phyloP scores from a whole-genome alignment of 345 rosid genomes.

The Eucalyptus pauciflora region DNA sequence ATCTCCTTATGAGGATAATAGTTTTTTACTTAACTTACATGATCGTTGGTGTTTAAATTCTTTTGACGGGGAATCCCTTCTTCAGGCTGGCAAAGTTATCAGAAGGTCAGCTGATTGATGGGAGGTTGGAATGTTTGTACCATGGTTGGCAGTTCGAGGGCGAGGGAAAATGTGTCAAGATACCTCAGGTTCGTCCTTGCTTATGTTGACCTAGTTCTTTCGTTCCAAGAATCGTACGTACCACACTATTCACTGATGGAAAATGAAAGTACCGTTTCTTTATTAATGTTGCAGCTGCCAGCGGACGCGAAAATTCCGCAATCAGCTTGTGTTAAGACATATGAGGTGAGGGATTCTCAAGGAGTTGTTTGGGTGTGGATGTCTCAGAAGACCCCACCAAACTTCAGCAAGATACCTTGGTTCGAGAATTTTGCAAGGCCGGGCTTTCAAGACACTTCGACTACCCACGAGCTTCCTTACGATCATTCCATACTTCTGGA shows the following conservation, averaged over 20 bases:
- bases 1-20: not conserved
- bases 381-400: slow-evolving; percentile 64
- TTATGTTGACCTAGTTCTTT: not conserved
- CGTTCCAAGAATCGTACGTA: not conserved
- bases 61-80: not conserved
- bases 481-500: slow-evolving; percentile 94
- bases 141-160: slow-evolving; percentile 98
- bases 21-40: not conserved
- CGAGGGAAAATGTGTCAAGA: slow-evolving; percentile 75
- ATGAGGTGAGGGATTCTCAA: slow-evolving; percentile 73
- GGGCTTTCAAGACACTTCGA: slow-evolving; percentile 57
- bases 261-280: not conserved
- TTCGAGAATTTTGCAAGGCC: slow-evolving; percentile 77
- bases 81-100: slow-evolving; percentile 83
- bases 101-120: slow-evolving; percentile 84
- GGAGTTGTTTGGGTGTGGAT: slow-evolving; percentile 97
- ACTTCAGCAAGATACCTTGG: slow-evolving; percentile 67
- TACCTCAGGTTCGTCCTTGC: slow-evolving; percentile 64
- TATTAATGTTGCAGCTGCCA: slow-evolving; percentile 39
- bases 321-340: slow-evolving; percentile 61
- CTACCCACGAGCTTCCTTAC: slow-evolving; percentile 85
- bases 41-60: not conserved
- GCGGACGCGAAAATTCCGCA: slow-evolving; percentile 73
- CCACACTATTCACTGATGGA: not conserved
- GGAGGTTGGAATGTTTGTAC: slow-evolving; percentile 84